Evolutionary conservation across 495 filamentous ascomycete genomes (phyloP).

Genomic region (Talaromyces proteolyticus): DNA sequence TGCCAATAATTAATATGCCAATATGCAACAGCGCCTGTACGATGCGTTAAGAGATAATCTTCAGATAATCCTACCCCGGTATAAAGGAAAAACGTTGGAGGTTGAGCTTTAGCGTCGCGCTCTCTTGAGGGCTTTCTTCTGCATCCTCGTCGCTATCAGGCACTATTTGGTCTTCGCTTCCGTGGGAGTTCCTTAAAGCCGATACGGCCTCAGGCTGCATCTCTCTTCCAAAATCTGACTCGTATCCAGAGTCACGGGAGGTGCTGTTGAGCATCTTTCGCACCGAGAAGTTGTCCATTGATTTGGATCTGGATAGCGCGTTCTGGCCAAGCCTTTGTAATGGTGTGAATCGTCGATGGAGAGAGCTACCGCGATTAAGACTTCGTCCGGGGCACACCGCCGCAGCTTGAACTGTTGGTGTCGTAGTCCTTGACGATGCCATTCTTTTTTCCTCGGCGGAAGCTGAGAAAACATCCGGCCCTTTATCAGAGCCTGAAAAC

Average conservation of each 20-base stretch:
- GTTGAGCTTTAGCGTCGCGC: constrained; percentile 41
- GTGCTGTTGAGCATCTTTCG: background rate
- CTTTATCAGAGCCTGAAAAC: constrained; percentile 9
- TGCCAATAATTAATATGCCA: background rate
- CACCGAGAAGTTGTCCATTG: constrained; percentile 18
- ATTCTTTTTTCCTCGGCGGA: constrained; percentile 1
- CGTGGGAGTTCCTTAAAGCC: constrained; percentile 21
- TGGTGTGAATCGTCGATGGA: constrained; percentile 33
- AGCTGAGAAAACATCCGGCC: background rate
- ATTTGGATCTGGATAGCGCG: constrained; percentile 37
- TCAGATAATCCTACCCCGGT: constrained; percentile 18
- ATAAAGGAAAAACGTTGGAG: constrained; percentile 51
- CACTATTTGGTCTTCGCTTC: constrained; percentile 73
- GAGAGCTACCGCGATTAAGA: constrained; percentile 9
- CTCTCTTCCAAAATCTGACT: constrained; percentile 3
- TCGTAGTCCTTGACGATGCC: constrained; percentile 9
- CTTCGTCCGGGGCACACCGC: background rate
- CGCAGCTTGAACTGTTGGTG: constrained; percentile 1
- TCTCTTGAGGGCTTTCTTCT: constrained; percentile 13
- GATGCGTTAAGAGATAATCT: constrained; percentile 7
- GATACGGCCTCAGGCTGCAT: background rate
- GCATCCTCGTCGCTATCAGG: constrained; percentile 62
- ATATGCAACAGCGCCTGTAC: constrained; percentile 4
- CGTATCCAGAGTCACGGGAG: constrained; percentile 1
- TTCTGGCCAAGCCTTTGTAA: constrained; percentile 42